Base-by-base conservation (phyloP, 768 basidiomycete species). In the Lyophyllum atratum region DNA sequence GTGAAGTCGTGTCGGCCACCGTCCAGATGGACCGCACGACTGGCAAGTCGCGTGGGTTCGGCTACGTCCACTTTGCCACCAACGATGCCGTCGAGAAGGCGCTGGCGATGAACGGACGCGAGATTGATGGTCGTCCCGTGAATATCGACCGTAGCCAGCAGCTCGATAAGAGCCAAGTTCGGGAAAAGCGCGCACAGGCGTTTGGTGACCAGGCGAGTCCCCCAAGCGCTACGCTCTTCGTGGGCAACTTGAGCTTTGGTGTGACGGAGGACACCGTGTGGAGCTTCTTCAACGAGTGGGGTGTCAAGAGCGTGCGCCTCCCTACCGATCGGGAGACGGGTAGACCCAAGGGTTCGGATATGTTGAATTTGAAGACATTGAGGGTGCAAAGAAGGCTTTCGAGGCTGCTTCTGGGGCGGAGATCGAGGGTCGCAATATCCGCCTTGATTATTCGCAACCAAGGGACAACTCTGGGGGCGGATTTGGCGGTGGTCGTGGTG, bases 301-400 rank as follows among this genome's bases (percentile, higher is more conserved):
- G 93, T 55, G 84, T 97, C 59, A 90, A 91, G 77, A 88, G 78
- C 66, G 92, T 98, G 39, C 85, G 95, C 54, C 76, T 99, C 49
- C 94, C 95, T 28, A 97, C 95, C 37, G 95, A 98, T 72, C 81
- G 92, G 62, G 97, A 99, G 49, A 83, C 90, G 7, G 95, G 94
- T 26, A 82, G 80, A 59, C 87, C 92, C 45, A 98, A 98, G 74
- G 97, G 66, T 98, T 96, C 73, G 97, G 87, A 21, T 98, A 98
- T 74, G 91, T 99, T 68, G 94, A 98, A 73, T 97, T 95, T 73
- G 84, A 87, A 62, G 87, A 89, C 64, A 66, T 93, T 37, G 90
- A 87, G 25, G 76, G 82, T 52, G 92, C 97, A 11, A 88, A 87
- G 75, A 87, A 86, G 68, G 96, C 96, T 2, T 84, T 86, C 58